These are phyloP conservation scores for Trichoderma sp. DNA, from an alignment of 2,329 filamentous ascomycete genomes.

Conservation along the genomic window DNA sequence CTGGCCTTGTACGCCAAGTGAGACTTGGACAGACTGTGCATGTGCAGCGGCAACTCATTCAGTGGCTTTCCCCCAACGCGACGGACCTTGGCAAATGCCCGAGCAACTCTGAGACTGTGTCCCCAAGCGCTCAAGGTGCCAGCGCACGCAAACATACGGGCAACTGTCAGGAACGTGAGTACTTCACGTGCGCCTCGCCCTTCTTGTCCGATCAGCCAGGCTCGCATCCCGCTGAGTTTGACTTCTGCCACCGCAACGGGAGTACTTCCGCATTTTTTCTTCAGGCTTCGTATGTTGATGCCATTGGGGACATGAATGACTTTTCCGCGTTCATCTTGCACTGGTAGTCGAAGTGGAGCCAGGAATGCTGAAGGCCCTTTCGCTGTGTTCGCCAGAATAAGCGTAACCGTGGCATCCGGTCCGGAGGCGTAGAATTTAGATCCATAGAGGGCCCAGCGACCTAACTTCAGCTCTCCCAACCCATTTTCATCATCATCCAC, in stretches of 20 bases:
- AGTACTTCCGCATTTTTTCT: not conserved
- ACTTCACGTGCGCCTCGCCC: not conserved
- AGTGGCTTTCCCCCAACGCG: not conserved
- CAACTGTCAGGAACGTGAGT: not conserved
- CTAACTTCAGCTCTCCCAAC: not conserved
- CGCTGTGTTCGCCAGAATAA: not conserved
- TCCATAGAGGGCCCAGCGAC: not conserved
- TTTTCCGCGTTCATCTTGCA: not conserved
- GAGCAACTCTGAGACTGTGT: not conserved
- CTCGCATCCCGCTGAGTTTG: not conserved
- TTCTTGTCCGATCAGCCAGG: not conserved
- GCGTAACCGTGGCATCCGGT: not conserved
- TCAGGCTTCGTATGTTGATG: not conserved
- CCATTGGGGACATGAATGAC: not conserved
- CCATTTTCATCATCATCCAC: fast-evolving
- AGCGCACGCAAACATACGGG: not conserved
- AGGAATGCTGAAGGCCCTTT: not conserved
- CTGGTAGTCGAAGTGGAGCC: not conserved
- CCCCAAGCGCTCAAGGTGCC: not conserved
- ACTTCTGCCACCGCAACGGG: not conserved
- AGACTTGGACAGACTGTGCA: not conserved
- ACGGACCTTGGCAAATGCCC: not conserved
- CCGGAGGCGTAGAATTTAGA: not conserved
- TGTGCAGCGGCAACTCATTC: not conserved
- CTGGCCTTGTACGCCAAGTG: not conserved